phyloP scores from a whole-genome alignment of 495 filamentous ascomycete genomes.

The Penicillium cinerascens region DNA sequence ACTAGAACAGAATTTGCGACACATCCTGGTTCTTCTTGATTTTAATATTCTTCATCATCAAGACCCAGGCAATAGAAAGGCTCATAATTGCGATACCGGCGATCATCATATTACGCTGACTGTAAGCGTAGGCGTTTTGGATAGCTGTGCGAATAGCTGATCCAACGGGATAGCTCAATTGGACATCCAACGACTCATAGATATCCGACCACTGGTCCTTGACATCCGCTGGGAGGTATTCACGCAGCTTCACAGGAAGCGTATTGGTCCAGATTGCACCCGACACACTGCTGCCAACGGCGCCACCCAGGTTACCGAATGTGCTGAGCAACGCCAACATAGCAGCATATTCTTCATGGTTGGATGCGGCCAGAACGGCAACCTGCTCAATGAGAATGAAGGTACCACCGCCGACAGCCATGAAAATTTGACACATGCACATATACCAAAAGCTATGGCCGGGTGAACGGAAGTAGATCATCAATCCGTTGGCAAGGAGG shows the following conservation, averaged over 20 bases:
- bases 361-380: conserved; percentile 65
- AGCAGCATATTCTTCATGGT: conserved; percentile 51
- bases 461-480: conserved; percentile 64
- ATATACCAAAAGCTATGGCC: conserved; percentile 58
- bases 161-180: conserved; percentile 53
- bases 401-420: conserved; percentile 60
- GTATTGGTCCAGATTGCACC: conserved; percentile 46
- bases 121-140: conserved; percentile 51
- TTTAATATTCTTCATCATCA: conserved; percentile 55
- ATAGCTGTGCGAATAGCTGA: conserved; percentile 55
- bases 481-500: conserved; percentile 55
- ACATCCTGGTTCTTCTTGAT: conserved; percentile 41
- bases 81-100: conserved; percentile 44
- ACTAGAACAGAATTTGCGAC: conserved; percentile 34
- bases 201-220: conserved; percentile 15
- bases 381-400: conserved; percentile 64
- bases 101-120: conserved; percentile 55
- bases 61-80: conserved; percentile 40
- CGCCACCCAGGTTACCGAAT: conserved; percentile 60
- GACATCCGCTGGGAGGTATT: conserved; percentile 51
- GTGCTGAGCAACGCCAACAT: conserved; percentile 41
- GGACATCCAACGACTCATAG: conserved; percentile 19
- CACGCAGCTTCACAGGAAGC: conserved; percentile 52
- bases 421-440: conserved; percentile 72
- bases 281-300: conserved; percentile 57